Evolutionary conservation across 2,329 filamentous ascomycete species (phyloP), one percentile per base, ranked within the genome.

Genomic region (Fusarium siculi): DNA sequence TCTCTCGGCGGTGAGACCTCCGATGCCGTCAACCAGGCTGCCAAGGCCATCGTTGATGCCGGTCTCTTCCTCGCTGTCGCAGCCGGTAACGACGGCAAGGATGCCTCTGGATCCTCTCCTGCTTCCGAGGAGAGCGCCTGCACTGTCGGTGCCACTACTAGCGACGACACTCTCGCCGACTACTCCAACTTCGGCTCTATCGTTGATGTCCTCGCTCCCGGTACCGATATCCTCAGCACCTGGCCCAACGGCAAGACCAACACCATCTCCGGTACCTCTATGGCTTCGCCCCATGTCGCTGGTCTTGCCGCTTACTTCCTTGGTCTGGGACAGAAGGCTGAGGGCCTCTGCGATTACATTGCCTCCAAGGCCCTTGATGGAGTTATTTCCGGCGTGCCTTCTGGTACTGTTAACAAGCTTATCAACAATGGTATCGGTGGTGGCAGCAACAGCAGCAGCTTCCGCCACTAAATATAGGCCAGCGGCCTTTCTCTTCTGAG

Each of bases 51-150:
- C 32, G 81, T 87, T 71, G 73, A 73, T 12, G 80, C 82, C 0
- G 87, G 87, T 19, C 80, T 89, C 67, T 87, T 88, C 75, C 81
- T 89, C 43, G 87, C 85, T 56, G 87, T 89, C 16, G 88, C 88
- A 5, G 88, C 88, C 23, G 88, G 88, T 47, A 90, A 90, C 76
- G 80, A 82, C 8, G 81, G 80, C 62, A 73, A 72, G 23, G 81
- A 89, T 68, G 86, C 87, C 3, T 70, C 77, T 23, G 79, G 80
- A 72, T 83, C 76, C 59, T 88, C 87, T 1, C 87, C 87, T 5
- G 85, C 87, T 23, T 87, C 84, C 1, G 85, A 85, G 73, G 63
- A 82, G 7, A 79, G 76, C 32, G 87, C 82, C 40, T 88, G 88
- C 79, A 89, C 87, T 3, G 86, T 89, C n/a, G 87, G 86, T 28